Base-by-base conservation (phyloP, 768 basidiomycete species). In the Pisolithus microcarpus region DNA sequence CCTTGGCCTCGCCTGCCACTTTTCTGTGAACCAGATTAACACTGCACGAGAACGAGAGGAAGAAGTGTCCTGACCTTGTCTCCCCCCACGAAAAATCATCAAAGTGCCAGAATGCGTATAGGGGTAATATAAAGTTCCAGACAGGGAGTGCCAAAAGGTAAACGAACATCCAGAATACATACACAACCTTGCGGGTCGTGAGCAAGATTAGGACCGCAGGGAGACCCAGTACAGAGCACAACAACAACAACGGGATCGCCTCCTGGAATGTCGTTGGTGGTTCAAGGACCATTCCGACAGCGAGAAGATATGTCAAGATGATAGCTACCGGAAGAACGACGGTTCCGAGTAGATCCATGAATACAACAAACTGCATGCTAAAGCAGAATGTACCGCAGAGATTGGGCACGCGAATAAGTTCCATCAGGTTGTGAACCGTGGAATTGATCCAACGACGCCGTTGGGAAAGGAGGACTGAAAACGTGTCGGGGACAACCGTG, bases 51-150 rank as follows among this genome's bases (percentile, higher is more conserved):
- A 21, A 15, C 5, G 11, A 40, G 19, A 40, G 44, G 39, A 43
- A 5, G 34, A 70, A 44, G 8, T 13, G 43, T 24, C 24, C 82
- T 49, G 61, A 91, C 91, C 94, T 84, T 18, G 96, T 99, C 70
- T 97, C 92, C 61, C 96, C 96, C 96, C 96, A 99, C 26, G 91
- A 93, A 70, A 99, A 98, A 70, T 99, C 96, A 57, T 98, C 95
- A 67, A 99, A 97, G 69, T 98, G 94, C 92, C 93, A 96, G 67
- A 98, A 98, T 13, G 94, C 87, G 69, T 99, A 99, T 8, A 96
- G 73, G 10, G 95, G 94, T 4, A 97, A 75, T 40, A 95, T 72
- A 56, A 95, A 87, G 67, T 97, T 97, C 96, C 96, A 99, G 28
- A 99, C 77, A 0, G 96, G 96, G 38, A 99, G 73, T 26, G 96